Evolutionary conservation across 345 rosid species (phyloP).

Genomic region (Eucalyptus melliodora): DNA sequence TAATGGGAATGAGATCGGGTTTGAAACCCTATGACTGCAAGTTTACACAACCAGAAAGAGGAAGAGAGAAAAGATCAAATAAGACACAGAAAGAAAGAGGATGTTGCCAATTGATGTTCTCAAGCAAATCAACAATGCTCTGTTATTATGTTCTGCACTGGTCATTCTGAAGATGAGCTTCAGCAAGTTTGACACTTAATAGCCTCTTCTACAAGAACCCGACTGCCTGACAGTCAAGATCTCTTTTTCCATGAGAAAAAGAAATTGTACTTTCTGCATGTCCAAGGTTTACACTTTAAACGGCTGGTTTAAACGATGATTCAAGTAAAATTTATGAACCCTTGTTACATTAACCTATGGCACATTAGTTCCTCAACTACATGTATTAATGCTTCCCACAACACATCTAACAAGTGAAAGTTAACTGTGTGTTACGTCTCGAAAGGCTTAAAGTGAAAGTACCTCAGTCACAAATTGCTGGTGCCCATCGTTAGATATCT

Average conservation of each 20-base stretch:
- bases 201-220: not conserved
- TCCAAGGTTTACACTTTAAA: not conserved
- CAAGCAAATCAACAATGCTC: not conserved
- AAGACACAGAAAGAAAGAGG: not conserved
- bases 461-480: slow-evolving; percentile 98
- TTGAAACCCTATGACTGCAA: not conserved
- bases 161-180: not conserved
- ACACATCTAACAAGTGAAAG: not conserved
- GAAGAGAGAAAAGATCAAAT: not conserved
- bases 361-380: not conserved
- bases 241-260: not conserved
- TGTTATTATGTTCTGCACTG: not conserved
- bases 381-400: not conserved
- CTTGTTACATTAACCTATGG: not conserved
- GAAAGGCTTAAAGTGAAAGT: not conserved
- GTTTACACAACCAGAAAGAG: not conserved
- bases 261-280: not conserved
- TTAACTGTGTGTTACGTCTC: not conserved
- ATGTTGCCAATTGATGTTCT: not conserved
- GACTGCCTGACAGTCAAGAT: not conserved
- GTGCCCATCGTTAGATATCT: slow-evolving; percentile 44
- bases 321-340: not conserved
- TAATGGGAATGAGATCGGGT: not conserved
- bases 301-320: not conserved
- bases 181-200: not conserved